Conservation (phyloP, 805 yeast species). For the Sugiyamaella smithiae region DNA sequence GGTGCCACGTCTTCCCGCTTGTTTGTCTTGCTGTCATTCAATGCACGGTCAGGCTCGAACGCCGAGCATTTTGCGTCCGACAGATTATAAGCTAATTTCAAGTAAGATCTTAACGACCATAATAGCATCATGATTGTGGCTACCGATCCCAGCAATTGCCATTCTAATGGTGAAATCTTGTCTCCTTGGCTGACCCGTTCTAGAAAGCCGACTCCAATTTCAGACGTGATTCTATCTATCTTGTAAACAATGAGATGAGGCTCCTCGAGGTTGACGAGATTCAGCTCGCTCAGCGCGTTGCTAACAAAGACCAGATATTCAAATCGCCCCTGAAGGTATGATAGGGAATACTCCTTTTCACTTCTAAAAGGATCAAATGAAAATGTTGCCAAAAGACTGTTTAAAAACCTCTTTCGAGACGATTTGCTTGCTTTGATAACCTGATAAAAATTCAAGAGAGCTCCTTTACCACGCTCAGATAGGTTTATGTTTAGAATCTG, state of each 20-base stretch:
- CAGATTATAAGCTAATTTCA: slow-evolving; percentile 9
- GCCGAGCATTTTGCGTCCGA: slow-evolving; percentile 1
- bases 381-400: slow-evolving; percentile 35
- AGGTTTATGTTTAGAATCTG: background rate
- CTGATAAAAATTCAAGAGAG: slow-evolving; percentile 39
- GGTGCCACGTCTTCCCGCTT: background rate
- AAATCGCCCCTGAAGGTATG: slow-evolving; percentile 20
- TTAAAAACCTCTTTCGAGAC: slow-evolving; percentile 44
- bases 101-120: background rate
- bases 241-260: slow-evolving; percentile 43
- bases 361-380: slow-evolving; percentile 31
- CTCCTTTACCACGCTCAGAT: slow-evolving; percentile 33
- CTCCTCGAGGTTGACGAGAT: slow-evolving; percentile 50
- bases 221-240: slow-evolving; percentile 43
- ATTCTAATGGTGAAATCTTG: background rate
- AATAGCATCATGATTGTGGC: background rate
- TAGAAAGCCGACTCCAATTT: slow-evolving; percentile 35
- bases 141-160: background rate
- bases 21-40: background rate
- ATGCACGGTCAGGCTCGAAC: slow-evolving; percentile 2
- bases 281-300: slow-evolving; percentile 38
- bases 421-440: slow-evolving; percentile 42
- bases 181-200: background rate
- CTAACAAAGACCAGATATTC: slow-evolving; percentile 28
- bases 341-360: slow-evolving; percentile 31